A percentile compares a stretch with the other conserved stretches of the same genome.
These are phyloP conservation scores for Nyctanthes arbortristis DNA, from an alignment of 257 asterid species.

Conservation along the genomic window DNA sequence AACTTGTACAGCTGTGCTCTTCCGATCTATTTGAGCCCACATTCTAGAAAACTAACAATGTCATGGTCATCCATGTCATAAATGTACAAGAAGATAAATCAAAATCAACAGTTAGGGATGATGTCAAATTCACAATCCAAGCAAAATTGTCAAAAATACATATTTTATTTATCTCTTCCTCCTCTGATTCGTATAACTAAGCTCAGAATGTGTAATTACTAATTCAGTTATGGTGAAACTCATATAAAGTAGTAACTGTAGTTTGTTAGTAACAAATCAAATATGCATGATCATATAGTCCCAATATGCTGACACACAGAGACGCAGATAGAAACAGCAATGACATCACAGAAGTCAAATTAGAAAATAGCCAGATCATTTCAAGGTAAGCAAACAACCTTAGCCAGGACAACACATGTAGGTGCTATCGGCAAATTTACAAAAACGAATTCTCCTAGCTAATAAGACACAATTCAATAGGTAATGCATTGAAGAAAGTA, in stretches of 20 bases:
- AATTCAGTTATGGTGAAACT: not conserved
- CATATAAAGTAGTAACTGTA: conserved; percentile 1
- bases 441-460: not conserved
- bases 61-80: not conserved
- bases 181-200: not conserved
- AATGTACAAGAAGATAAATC: conserved; percentile 7
- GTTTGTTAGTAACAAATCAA: conserved; percentile 1
- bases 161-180: not conserved
- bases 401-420: too few species aligned
- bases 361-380: not conserved
- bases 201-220: conserved; percentile 2
- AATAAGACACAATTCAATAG: not conserved
- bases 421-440: not conserved
- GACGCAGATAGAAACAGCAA: not conserved
- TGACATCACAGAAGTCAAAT: not conserved
- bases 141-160: not conserved
- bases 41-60: conserved; percentile 9
- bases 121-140: conserved; percentile 3
- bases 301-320: not conserved
- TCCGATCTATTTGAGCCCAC: not conserved
- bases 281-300: not conserved
- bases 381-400: not conserved
- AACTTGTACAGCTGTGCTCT: conserved; percentile 1
- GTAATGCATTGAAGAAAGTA: not conserved
- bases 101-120: not conserved